Evolutionary conservation across 805 yeast species (phyloP), one percentile per base, ranked within the genome.

Genomic region (Ogataea wickerhamii): DNA sequence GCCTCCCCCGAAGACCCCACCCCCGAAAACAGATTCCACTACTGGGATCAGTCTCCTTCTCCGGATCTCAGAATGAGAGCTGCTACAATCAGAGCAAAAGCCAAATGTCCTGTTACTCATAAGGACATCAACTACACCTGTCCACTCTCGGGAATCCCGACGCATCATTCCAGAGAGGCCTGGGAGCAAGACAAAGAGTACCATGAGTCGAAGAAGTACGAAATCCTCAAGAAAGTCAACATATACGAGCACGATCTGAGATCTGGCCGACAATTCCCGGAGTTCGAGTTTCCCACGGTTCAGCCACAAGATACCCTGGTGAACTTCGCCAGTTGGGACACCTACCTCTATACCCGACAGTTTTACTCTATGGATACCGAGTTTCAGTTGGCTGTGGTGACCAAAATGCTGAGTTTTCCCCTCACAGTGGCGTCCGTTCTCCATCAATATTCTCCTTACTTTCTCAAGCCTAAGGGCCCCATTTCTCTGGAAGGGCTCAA

Each of bases 291-390:
- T 66, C 98, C 98, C 5, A 79, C 76, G 4, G 73, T 70, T 12
- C 94, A 85, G 61, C 84, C 80, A 36, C 70, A 68, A 35, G 97
- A 89, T 56, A 80, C 80, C 44, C 65, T 73, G 43, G 78, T 88
- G 43, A 88, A 87, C 58, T 76, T 87, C 58, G 70, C 80, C 34
- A 80, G 76, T 60, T 93, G 98, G 98, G 98, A 93, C 63, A 70
- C 93, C 7, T 91, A 78, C 55, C 82, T 93, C 58, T 93, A 91
- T 63, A 91, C 98, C 0, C 75, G 98, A 60, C 83, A 83, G 52
- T 93, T 87, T 60, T 82, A 80, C 53, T 91, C 97, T 4, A 91
- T 93, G 98, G 96, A 93, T 63, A 85, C 96, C 4, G 96, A 89
- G 62, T 91, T 87, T 67, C 94, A 91, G 62, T 69, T 91, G 56